phyloP scores from a whole-genome alignment of 2,329 filamentous ascomycete genomes.

The Aspergillus costaricaensis region DNA sequence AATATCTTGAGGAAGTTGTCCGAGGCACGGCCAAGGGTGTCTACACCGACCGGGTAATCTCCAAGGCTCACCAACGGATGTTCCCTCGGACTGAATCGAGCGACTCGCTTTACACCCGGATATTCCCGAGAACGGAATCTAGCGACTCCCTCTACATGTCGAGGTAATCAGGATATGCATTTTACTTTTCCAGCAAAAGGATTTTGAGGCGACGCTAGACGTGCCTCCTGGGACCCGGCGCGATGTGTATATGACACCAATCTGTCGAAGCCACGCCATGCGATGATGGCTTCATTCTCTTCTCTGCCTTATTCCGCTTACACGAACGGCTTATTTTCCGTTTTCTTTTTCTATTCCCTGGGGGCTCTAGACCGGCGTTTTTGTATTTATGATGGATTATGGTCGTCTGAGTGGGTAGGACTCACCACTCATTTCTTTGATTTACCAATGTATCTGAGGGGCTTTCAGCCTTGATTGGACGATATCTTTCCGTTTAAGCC shows the following conservation, averaged over 20 bases:
- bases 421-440: slow-evolving; percentile 1
- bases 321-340: neutral
- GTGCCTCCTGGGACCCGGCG: neutral
- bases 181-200: neutral
- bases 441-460: slow-evolving; percentile 8
- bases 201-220: slow-evolving; percentile 8
- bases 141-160: slow-evolving; percentile 40
- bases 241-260: slow-evolving; percentile 6
- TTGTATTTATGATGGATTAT: slow-evolving; percentile 9
- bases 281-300: neutral
- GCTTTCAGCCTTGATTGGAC: neutral
- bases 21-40: slow-evolving; percentile 43
- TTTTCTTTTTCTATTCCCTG: slow-evolving; percentile 1
- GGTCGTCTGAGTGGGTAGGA: slow-evolving; percentile 2
- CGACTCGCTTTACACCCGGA: slow-evolving; percentile 38
- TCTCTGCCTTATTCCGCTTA: neutral
- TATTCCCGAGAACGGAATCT: slow-evolving; percentile 39
- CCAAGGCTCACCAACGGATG: slow-evolving; percentile 38
- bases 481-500: neutral
- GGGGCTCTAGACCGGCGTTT: slow-evolving; percentile 8
- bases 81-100: slow-evolving; percentile 41
- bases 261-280: neutral
- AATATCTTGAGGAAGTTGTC: slow-evolving; percentile 45
- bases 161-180: slow-evolving; percentile 23
- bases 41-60: slow-evolving; percentile 40